Conservation (phyloP, 805 yeast genomes). For the Wickerhamomyces rabaulensis region DNA sequence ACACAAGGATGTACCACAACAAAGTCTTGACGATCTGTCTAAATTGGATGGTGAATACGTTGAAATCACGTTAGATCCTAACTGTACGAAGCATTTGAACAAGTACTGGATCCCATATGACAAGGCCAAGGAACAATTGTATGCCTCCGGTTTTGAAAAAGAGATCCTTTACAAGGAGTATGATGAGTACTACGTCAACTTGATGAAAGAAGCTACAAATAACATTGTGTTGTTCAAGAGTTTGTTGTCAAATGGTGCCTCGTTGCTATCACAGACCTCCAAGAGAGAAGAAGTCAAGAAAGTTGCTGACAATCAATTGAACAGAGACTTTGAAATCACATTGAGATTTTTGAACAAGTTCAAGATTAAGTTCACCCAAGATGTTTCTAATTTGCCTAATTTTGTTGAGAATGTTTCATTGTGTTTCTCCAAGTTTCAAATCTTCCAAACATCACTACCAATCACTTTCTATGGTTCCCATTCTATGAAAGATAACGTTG, state of each 20-base stretch:
- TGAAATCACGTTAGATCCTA: slow-evolving; percentile 20
- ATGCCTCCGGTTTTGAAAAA: slow-evolving; percentile 16
- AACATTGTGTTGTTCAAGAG: slow-evolving; percentile 23
- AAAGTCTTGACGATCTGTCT: slow-evolving; percentile 14
- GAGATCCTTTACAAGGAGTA: slow-evolving; percentile 20
- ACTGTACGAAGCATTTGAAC: slow-evolving; percentile 18
- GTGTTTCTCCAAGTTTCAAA: slow-evolving; percentile 22
- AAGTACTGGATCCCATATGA: slow-evolving; percentile 16
- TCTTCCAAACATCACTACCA: slow-evolving; percentile 18
- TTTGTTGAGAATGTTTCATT: slow-evolving; percentile 19
- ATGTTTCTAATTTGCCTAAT: slow-evolving; percentile 6
- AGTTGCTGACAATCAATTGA: slow-evolving; percentile 7
- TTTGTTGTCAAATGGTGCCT: slow-evolving; percentile 19
- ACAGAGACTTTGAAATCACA: slow-evolving; percentile 22
- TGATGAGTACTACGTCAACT: slow-evolving; percentile 12
- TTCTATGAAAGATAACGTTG: slow-evolving; percentile 18
- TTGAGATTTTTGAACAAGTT: slow-evolving; percentile 23
- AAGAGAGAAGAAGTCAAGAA: slow-evolving; percentile 6
- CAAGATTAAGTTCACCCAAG: slow-evolving; percentile 9
- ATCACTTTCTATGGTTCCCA: slow-evolving; percentile 19
- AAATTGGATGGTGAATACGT: slow-evolving; percentile 16
- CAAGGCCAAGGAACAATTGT: not conserved
- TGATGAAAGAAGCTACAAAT: slow-evolving; percentile 18
- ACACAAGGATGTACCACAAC: slow-evolving; percentile 14
- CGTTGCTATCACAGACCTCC: slow-evolving; percentile 11